Evolutionary conservation across 2,329 filamentous ascomycete genomes (phyloP).

Genomic region (Monosporascus ibericus): DNA sequence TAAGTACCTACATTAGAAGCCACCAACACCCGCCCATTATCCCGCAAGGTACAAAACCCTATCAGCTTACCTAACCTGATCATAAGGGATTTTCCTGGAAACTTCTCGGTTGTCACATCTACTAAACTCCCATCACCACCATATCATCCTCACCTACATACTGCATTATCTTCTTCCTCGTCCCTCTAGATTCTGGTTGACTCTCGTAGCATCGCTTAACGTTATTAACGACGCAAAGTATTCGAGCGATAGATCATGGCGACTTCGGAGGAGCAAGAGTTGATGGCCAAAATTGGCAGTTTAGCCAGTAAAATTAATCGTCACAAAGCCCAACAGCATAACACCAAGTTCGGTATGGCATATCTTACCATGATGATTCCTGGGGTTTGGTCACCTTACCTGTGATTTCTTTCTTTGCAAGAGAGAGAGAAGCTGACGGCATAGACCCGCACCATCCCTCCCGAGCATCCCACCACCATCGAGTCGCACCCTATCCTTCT

Average conservation of each 20-base stretch:
- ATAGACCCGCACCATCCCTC: slow-evolving; percentile 11
- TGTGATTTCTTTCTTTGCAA: neutral
- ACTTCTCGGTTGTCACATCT: neutral
- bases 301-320: slow-evolving; percentile 65
- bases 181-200: no score
- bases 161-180: no score
- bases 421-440: neutral
- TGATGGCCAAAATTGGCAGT: slow-evolving; percentile 48
- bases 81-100: neutral
- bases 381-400: neutral
- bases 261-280: slow-evolving; percentile 40
- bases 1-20: neutral
- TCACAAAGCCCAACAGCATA: slow-evolving; percentile 60
- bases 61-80: neutral
- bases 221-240: neutral
- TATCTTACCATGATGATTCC: neutral
- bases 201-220: no score
- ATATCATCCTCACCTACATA: neutral
- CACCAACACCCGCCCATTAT: neutral
- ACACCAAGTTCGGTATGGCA: slow-evolving; percentile 24
- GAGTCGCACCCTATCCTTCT: slow-evolving; percentile 23
- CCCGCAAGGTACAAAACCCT: neutral
- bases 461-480: slow-evolving; percentile 15
- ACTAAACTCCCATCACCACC: neutral
- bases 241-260: slow-evolving; percentile 15